Evolutionary conservation across 768 basidiomycete genomes (phyloP).

Genomic region (Amanita molliuscula): DNA sequence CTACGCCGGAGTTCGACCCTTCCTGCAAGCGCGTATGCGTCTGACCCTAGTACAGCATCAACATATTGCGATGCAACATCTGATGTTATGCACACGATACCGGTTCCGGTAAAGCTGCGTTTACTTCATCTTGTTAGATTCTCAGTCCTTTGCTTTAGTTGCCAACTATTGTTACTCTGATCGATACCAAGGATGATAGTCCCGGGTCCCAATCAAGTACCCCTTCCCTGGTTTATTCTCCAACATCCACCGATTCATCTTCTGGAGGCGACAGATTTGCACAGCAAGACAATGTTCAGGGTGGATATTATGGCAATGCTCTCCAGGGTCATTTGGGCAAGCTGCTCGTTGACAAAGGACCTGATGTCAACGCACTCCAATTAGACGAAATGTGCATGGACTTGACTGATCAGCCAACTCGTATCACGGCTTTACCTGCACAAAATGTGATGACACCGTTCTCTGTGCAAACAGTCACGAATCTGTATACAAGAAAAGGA

Average conservation of each 20-base stretch:
- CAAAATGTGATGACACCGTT: neutral
- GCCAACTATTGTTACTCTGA: neutral
- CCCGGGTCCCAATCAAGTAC: slow-evolving; percentile 36
- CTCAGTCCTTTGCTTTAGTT: neutral
- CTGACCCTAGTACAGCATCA: neutral
- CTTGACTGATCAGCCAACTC: slow-evolving; percentile 5
- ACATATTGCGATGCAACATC: neutral
- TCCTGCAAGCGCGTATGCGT: slow-evolving; percentile 22
- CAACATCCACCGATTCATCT: slow-evolving; percentile 47
- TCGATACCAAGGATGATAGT: slow-evolving; percentile 15
- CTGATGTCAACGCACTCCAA: too few relatives aligned
- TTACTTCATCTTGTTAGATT: neutral
- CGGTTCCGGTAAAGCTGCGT: neutral
- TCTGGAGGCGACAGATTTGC: slow-evolving; percentile 45
- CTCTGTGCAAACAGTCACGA: neutral
- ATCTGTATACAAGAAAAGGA: neutral
- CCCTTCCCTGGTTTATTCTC: slow-evolving; percentile 48
- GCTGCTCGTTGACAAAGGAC: too few relatives aligned
- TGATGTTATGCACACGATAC: neutral
- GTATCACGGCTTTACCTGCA: neutral
- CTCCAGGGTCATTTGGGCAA: too few relatives aligned
- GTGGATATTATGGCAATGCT: too few relatives aligned
- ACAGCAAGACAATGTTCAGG: too few relatives aligned
- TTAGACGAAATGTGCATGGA: slow-evolving; percentile 1
- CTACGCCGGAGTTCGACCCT: slow-evolving; percentile 34